Evolutionary conservation across 2,329 filamentous ascomycete species (phyloP).

Genomic region (Seiridium unicorne): DNA sequence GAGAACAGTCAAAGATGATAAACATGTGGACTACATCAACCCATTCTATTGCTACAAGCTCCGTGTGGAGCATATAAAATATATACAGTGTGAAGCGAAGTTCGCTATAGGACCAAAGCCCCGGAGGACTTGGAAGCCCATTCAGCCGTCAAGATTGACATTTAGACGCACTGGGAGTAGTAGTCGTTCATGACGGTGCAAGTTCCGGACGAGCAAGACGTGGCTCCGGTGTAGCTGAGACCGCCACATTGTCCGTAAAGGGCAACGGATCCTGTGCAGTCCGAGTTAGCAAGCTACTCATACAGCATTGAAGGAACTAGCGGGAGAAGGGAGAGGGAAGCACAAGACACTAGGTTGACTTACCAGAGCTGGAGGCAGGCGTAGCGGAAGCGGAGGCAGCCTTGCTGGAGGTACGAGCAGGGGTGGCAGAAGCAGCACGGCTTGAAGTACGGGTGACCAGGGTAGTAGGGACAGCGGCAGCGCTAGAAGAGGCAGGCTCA

Average conservation of each 20-base stretch:
- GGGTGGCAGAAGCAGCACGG: background rate
- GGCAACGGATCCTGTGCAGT: background rate
- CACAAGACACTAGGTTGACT: background rate
- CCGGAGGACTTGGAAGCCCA: background rate
- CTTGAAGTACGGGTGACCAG: slow-evolving; percentile 8
- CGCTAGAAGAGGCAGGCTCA: background rate
- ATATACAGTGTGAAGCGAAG: slow-evolving; percentile 8
- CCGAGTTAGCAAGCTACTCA: background rate
- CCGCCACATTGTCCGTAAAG: slow-evolving; percentile 13
- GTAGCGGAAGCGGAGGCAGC: background rate
- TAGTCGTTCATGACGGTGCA: slow-evolving; percentile 8
- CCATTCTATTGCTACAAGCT: background rate
- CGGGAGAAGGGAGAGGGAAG: too few species aligned
- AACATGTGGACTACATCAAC: background rate
- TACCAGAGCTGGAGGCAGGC: background rate
- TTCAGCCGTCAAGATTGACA: background rate
- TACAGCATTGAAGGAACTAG: background rate
- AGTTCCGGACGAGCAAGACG: slow-evolving; percentile 8
- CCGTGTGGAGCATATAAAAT: background rate
- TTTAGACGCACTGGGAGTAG: slow-evolving; percentile 11
- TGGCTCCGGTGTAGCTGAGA: slow-evolving; percentile 7
- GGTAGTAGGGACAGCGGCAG: slow-evolving; percentile 10
- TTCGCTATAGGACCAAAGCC: background rate
- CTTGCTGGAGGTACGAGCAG: background rate
- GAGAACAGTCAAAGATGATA: background rate